A percentile compares a stretch with the other conserved stretches of the same genome.
Evolutionary conservation across 257 asterid species (phyloP).

Genomic region (Primulina huaijiensis): DNA sequence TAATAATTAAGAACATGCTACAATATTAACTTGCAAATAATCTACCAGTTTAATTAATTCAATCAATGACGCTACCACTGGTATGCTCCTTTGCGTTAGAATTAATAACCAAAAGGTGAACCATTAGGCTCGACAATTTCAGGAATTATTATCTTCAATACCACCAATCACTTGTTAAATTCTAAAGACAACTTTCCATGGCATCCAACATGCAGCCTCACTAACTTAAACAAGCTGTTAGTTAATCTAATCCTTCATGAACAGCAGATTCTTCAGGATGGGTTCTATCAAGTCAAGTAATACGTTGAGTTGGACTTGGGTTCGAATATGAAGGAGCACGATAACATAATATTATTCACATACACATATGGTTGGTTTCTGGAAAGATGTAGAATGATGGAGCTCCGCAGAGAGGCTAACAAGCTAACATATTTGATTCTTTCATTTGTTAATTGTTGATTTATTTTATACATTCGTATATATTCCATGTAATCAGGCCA

Average conservation of each 20-base stretch:
- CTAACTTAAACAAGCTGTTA: conserved; percentile 52
- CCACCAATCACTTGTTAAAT: too few species aligned
- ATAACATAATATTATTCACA: too few species aligned
- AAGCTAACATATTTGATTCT: background rate
- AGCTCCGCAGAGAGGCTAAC: too few species aligned
- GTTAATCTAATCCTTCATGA: conserved; percentile 51
- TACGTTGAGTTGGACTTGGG: too few species aligned
- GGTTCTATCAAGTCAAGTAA: conserved; percentile 28
- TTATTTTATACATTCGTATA: too few species aligned
- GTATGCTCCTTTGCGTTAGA: background rate
- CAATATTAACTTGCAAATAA: background rate
- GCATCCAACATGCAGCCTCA: conserved; percentile 35
- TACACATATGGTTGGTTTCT: too few species aligned
- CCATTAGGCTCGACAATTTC: background rate
- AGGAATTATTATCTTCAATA: background rate
- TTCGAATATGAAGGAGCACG: too few species aligned
- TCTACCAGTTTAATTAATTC: conserved; percentile 5
- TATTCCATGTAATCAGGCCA: too few species aligned
- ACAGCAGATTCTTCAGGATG: conserved; percentile 50
- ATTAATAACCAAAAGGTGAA: background rate
- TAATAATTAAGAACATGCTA: background rate
- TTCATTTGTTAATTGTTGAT: too few species aligned
- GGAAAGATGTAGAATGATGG: too few species aligned
- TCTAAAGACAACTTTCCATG: conserved; percentile 30
- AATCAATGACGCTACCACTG: background rate